Evolutionary conservation across 1,284 basidiomycete genomes (phyloP), one percentile per base, ranked within the genome.

Genomic region (Pyrrhoderma noxium): DNA sequence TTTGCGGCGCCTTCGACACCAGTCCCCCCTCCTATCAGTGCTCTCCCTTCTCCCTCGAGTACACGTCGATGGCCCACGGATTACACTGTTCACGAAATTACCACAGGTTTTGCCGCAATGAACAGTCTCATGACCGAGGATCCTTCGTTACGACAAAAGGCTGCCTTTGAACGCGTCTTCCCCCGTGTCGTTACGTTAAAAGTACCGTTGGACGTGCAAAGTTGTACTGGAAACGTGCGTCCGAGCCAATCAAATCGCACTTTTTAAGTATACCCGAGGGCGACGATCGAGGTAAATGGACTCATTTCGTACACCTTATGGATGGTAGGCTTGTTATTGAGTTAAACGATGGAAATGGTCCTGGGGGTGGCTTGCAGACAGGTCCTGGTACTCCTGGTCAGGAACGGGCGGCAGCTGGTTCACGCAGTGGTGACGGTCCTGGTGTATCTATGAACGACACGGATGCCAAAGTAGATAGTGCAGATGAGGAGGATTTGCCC

Each of bases 171-270:
- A 43, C 47, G 41, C 19, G 51, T 52, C 3, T 56, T 56, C 36
- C 46, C 2, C 47, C 47, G 16, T 56, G 54, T 25, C 45, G 51
- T 13, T 56, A 56, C 42, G 54, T 56, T 14, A 56, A 56, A 38
- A 52, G 50, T 35, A 56, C 54, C 8, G 47, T 49, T 14, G 54
- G 54, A 3, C 50, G 54, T 23, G 54, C 54, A 16, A 56, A 56
- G 43, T 41, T 56, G 35, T 56, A 56, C 22, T 56, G 54, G 54
- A 56, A 56, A 22, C 39, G 51, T 8, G 54, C 54, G 42, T 44
- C 38, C 36, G 14, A 27, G 35, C 42, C 49, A 22, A 49, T 52
- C 14, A 48, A 41, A 42, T 40, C 44, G 11, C 51, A 56, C 21
- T 56, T 52, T 38, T 23, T 56, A 18, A 11, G 40, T n/a, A 27